phyloP scores from a whole-genome alignment of 768 basidiomycete species.

The Russula vinacea region DNA sequence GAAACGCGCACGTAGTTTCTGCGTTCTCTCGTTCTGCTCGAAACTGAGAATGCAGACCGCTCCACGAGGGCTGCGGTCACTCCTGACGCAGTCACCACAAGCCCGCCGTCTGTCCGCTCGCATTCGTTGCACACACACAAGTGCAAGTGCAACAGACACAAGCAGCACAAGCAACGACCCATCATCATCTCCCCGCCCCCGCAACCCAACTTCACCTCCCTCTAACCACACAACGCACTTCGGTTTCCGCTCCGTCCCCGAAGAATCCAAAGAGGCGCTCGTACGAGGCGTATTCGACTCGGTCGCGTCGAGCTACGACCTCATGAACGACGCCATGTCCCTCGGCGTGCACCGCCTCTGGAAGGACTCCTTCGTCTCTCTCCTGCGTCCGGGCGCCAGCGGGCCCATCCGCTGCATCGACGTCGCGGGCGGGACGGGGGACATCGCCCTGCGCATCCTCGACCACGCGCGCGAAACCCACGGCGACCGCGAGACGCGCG shows the following conservation, averaged over 20 bases:
- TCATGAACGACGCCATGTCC: conserved; percentile 99
- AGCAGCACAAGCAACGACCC: neutral
- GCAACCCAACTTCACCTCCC: neutral
- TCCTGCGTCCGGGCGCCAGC: conserved; percentile 70
- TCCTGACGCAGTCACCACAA: conserved; percentile 4
- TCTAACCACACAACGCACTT: conserved; percentile 68
- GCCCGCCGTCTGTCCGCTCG: conserved; percentile 9
- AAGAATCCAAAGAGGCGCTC: conserved; percentile 81
- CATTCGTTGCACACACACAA: conserved; percentile 24
- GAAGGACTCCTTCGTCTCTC: conserved; percentile 87
- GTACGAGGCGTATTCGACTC: conserved; percentile 94
- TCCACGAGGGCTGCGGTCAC: conserved; percentile 16
- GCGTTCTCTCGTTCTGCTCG: neutral
- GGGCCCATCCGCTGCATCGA: conserved; percentile 83
- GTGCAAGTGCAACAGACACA: neutral
- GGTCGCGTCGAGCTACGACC: conserved; percentile 91
- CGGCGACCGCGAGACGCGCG: conserved; percentile 83
- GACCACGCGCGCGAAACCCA: conserved; percentile 87
- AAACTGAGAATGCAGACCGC: conserved; percentile 21
- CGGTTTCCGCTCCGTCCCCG: conserved; percentile 87
- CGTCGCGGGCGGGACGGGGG: conserved; percentile 96
- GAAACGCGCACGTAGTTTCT: neutral
- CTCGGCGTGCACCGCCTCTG: conserved; percentile 93
- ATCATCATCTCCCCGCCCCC: conserved; percentile 5
- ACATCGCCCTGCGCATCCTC: conserved; percentile 91